A percentile compares a stretch with the other conserved stretches of the same genome.
These are phyloP conservation scores for Plasmodium inui DNA, from an alignment of 169 alveolate species.

Conservation along the genomic window DNA sequence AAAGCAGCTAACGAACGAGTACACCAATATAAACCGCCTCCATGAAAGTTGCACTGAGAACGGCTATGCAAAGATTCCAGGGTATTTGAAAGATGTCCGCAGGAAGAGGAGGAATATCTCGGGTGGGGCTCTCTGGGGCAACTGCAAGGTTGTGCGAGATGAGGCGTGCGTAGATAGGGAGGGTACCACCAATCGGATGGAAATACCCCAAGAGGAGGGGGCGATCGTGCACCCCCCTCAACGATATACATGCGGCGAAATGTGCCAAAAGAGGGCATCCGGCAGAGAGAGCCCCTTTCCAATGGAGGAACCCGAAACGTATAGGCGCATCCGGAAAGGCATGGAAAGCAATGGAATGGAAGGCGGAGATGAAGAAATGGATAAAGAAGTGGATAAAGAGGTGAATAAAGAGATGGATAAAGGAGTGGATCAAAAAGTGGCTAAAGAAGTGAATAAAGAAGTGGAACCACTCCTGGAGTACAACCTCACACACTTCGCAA, in stretches of 20 bases:
- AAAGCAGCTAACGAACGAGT: conserved; percentile 29
- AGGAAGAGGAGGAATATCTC: conserved; percentile 1
- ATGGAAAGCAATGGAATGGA: not conserved
- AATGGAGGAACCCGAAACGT: not conserved
- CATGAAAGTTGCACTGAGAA: conserved; percentile 24
- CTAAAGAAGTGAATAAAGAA: not conserved
- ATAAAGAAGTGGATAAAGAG: not conserved
- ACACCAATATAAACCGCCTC: conserved; percentile 33
- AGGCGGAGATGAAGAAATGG: not conserved
- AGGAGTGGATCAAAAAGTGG: no score
- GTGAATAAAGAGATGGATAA: not conserved
- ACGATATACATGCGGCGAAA: not conserved
- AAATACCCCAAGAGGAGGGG: not conserved
- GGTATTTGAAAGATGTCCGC: conserved; percentile 18
- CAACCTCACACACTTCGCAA: not conserved
- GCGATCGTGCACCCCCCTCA: not conserved
- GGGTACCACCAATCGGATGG: not conserved
- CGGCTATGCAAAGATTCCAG: conserved; percentile 52
- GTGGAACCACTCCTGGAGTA: not conserved
- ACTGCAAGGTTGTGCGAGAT: not conserved
- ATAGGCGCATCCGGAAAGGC: not conserved
- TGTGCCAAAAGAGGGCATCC: not conserved
- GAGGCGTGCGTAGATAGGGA: not conserved
- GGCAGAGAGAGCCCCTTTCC: not conserved
- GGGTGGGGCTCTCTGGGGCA: not conserved